Base-by-base conservation (phyloP, 192 early-diverging fungal species). In the Coemansia sp. region DNA sequence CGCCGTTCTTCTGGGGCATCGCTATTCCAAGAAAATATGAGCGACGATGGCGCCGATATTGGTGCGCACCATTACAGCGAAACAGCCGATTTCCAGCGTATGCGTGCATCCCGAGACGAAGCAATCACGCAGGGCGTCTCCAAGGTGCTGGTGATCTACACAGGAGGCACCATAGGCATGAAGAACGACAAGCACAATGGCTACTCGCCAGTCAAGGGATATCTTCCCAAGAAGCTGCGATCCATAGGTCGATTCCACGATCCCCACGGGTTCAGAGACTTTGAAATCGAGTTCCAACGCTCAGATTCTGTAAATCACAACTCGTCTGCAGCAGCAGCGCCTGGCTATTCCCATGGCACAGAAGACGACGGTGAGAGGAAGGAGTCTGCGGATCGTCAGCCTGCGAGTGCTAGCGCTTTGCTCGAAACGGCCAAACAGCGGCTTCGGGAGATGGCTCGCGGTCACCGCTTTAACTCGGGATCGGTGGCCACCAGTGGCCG, bases 151-250 rank as follows among this genome's bases (percentile, higher is more conserved):
- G 72, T 97, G 11, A 90, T 96, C 33, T 99, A 98, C 81, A 98
- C 96, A 3, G 97, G 97, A 64, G 96, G 95, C 16, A 96, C 93
- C 0, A 94, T 95, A 69, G 93, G 93, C 18, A 96, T 96, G 94
- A 89, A 88, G 68, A 80, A 91, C 57, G 87, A 88, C 54, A 81
- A 75, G 17, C 64, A 80, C 31, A 76, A 88, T 42, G 92, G 91
- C 5, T 94, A 94, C 68, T 74, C 86, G 5, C 90, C 90, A 10
- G 91, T 86, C 61, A 87, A 88, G 7, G 91, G 94, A 20, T 97
- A 90, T 68, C 82, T 98, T 25, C 88, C 88, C 0, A 71, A 90
- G n/a, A 89, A 87, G 31, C 85, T 97, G 30, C 86, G 90, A 4
- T 79, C 69, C 8, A 90, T 92, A 61, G 66, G 77, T 7, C 89